Evolutionary conservation across 345 rosid genomes (phyloP).

Genomic region (Syzygium grande): DNA sequence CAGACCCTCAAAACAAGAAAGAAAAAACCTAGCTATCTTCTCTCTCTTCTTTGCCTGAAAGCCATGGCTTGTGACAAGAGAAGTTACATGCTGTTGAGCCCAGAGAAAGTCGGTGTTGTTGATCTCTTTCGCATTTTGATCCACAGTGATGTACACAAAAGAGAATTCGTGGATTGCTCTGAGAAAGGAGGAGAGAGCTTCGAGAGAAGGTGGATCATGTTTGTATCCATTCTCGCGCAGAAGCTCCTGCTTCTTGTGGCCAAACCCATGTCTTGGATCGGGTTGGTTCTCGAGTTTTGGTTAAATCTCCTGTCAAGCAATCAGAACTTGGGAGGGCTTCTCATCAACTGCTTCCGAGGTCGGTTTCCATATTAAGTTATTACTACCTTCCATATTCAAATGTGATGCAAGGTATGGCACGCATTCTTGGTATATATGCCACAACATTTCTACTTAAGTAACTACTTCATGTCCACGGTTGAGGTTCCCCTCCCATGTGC

Average conservation of each 20-base stretch:
- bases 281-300: conserved; percentile 25
- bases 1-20: background rate
- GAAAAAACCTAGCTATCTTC: background rate
- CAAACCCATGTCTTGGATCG: conserved; percentile 29
- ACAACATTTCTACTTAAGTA: background rate
- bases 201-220: conserved; percentile 41
- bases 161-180: conserved; percentile 39
- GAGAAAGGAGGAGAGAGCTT: conserved; percentile 23
- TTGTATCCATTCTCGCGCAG: conserved; percentile 38
- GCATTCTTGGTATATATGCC: background rate
- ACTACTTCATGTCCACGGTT: background rate
- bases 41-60: background rate
- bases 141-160: conserved; percentile 21
- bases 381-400: background rate
- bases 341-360: conserved; percentile 23
- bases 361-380: background rate
- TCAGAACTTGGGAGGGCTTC: conserved; percentile 16
- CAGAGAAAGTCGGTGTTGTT: conserved; percentile 30
- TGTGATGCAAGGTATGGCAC: background rate
- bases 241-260: conserved; percentile 27
- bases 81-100: conserved; percentile 43
- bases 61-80: conserved; percentile 22
- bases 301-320: conserved; percentile 44
- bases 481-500: background rate
- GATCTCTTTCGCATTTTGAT: conserved; percentile 42